Evolutionary conservation across 2,329 filamentous ascomycete genomes (phyloP).

Genomic region (Cercospora berteroae): DNA sequence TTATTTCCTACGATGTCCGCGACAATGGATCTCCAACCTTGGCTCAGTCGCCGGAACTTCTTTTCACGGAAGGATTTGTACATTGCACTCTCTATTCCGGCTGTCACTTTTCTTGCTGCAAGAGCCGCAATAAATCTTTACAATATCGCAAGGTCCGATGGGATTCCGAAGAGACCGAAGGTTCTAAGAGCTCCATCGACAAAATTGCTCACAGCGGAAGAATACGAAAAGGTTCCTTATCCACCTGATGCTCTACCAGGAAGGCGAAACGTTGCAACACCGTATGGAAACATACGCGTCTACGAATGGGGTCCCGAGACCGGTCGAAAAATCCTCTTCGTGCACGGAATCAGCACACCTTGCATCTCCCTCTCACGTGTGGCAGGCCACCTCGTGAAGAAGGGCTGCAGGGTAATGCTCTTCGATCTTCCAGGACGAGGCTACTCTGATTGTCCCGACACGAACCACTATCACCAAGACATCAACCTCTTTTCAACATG

Average conservation of each 20-base stretch:
- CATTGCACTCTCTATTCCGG: constrained; percentile 26
- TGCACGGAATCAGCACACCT: constrained; percentile 82
- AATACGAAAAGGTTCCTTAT: constrained; percentile 50
- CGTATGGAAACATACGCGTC: constrained; percentile 68
- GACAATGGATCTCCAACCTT: constrained; percentile 11
- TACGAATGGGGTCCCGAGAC: constrained; percentile 77
- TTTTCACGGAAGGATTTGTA: constrained; percentile 23
- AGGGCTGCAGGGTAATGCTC: constrained; percentile 73
- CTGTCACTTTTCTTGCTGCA: constrained; percentile 20
- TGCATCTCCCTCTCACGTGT: constrained; percentile 66
- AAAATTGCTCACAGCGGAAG: constrained; percentile 15
- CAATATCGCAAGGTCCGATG: constrained; percentile 11
- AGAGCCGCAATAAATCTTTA: constrained; percentile 17
- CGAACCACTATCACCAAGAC: constrained; percentile 67
- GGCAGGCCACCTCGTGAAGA: constrained; percentile 61
- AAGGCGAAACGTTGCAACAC: constrained; percentile 64
- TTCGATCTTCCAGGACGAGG: constrained; percentile 77
- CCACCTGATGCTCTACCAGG: constrained; percentile 69
- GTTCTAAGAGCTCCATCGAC: constrained; percentile 21
- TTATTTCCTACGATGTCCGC: background rate
- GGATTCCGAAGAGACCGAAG: constrained; percentile 6
- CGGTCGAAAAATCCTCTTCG: constrained; percentile 69
- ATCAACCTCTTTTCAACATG: constrained; percentile 70
- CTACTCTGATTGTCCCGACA: constrained; percentile 69
- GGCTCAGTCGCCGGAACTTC: constrained; percentile 4